Conservation (phyloP, 192 early-diverging fungal genomes). For the Glomus cerebriforme region DNA sequence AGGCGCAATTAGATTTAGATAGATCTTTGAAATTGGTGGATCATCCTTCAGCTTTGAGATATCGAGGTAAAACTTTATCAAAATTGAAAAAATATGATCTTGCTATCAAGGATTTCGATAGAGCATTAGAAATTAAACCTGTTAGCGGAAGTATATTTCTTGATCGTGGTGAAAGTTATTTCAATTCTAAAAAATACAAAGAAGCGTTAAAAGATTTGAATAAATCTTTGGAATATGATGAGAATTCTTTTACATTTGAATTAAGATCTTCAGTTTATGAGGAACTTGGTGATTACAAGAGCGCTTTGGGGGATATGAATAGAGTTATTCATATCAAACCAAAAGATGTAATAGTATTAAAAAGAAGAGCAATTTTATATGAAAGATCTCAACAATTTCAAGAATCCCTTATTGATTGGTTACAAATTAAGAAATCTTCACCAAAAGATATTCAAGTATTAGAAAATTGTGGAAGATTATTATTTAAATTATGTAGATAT, state of each 20-base stretch:
- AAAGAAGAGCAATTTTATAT: neutral
- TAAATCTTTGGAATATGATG: slow-evolving; percentile 19
- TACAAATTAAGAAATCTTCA: neutral
- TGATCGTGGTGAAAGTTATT: slow-evolving; percentile 1
- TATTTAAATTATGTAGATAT: slow-evolving; percentile 9
- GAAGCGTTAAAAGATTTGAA: slow-evolving; percentile 15
- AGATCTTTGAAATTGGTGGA: neutral
- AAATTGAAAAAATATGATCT: neutral
- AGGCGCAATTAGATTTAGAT: neutral
- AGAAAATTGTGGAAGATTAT: slow-evolving; percentile 7
- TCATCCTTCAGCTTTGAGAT: slow-evolving; percentile 3
- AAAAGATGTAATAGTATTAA: neutral
- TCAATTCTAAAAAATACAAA: neutral
- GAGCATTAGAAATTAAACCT: slow-evolving; percentile 6
- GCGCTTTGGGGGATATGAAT: neutral
- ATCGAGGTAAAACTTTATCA: neutral
- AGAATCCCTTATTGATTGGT: slow-evolving; percentile 12
- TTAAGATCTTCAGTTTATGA: neutral
- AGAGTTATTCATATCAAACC: neutral
- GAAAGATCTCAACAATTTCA: neutral
- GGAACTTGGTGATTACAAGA: neutral
- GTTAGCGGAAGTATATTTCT: neutral
- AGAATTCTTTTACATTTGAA: neutral
- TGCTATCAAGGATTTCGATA: slow-evolving; percentile 18
- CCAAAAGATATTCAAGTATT: neutral